phyloP scores from a whole-genome alignment of 345 rosid species.

The Luvunga scandens region DNA sequence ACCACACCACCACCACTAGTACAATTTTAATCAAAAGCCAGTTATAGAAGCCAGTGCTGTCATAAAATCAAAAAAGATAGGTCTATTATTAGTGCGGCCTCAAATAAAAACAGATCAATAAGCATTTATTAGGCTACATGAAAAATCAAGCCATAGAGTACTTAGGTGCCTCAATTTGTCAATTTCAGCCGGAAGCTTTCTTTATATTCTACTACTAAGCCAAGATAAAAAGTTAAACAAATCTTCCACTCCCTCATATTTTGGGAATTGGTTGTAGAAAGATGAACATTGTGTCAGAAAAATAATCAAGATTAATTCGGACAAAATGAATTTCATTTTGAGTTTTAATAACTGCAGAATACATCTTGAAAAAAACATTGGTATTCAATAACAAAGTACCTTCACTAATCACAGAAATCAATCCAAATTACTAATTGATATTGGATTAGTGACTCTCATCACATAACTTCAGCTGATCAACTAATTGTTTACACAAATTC shows the following conservation, averaged over 20 bases:
- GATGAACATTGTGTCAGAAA: background rate
- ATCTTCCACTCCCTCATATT: background rate
- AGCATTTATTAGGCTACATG: background rate
- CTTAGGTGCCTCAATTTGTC: background rate
- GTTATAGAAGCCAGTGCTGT: background rate
- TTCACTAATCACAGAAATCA: background rate
- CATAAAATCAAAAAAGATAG: background rate
- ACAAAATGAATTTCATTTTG: background rate
- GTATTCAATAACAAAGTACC: background rate
- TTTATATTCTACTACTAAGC: background rate
- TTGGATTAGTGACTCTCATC: background rate
- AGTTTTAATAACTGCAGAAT: background rate
- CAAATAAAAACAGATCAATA: background rate
- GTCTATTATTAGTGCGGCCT: constrained; percentile 1
- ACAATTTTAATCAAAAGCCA: background rate
- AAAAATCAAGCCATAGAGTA: background rate
- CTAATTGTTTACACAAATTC: background rate
- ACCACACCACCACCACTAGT: background rate
- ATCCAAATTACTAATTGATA: background rate
- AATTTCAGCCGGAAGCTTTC: background rate
- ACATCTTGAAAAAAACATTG: background rate
- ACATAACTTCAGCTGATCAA: background rate
- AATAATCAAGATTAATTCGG: background rate
- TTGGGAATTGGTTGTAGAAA: background rate
- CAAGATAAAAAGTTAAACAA: background rate